Evolutionary conservation across 768 basidiomycete genomes (phyloP).

Genomic region (Mycena alexandri): DNA sequence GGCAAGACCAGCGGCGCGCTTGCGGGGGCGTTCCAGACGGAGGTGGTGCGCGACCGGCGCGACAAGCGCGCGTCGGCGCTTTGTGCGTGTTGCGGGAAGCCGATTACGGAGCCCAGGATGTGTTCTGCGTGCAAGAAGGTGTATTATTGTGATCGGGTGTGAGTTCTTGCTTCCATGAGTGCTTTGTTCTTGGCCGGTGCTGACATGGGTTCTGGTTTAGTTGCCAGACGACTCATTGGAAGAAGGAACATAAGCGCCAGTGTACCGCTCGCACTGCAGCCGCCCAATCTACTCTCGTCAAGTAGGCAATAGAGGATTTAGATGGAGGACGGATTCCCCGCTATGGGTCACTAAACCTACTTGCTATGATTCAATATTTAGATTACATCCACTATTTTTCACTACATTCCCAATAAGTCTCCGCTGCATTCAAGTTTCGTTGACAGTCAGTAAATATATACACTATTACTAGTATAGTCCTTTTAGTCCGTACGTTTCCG

Average conservation of each 20-base stretch:
- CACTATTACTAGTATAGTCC: conserved; percentile 2
- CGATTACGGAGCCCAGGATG: conserved; percentile 21
- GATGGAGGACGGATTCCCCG: no score
- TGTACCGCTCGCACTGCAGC: conserved; percentile 2
- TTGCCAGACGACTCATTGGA: conserved; percentile 31
- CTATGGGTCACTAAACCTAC: no score
- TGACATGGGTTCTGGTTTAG: no score
- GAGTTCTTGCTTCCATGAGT: background rate
- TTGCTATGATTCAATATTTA: no score
- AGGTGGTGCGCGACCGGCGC: conserved; percentile 27
- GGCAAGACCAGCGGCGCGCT: conserved; percentile 5
- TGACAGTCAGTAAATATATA: background rate
- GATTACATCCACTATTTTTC: no score
- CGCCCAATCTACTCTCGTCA: no score
- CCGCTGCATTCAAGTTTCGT: no score
- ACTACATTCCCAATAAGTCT: no score
- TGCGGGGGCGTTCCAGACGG: conserved; percentile 23
- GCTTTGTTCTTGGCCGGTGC: background rate
- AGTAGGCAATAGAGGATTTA: no score
- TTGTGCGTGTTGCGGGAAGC: conserved; percentile 31
- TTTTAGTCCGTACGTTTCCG: no score
- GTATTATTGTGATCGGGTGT: conserved; percentile 30
- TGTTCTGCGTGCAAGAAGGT: conserved; percentile 30
- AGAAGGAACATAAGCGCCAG: conserved; percentile 27
- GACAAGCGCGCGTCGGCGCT: conserved; percentile 28